A percentile compares a stretch with the other conserved stretches of the same genome.
Conservation (phyloP, 83 land plant genomes). For the Diphasiastrum complanatum region DNA sequence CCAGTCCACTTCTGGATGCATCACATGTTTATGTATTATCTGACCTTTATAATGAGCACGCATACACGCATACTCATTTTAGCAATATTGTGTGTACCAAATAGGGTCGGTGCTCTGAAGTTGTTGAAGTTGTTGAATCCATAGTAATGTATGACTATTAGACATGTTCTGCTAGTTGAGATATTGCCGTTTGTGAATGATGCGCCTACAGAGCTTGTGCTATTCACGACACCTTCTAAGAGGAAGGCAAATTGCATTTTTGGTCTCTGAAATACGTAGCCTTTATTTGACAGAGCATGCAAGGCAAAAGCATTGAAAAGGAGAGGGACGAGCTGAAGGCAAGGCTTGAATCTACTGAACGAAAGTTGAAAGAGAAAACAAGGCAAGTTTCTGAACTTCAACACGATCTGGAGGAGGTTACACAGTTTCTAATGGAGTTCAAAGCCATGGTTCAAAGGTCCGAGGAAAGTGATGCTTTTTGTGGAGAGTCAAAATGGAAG, state of each 20-base stretch:
- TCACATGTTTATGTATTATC: no score
- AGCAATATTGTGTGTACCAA: no score
- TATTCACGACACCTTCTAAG: neutral
- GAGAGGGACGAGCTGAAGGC: conserved; percentile 35
- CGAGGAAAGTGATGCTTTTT: neutral
- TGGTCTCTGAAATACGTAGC: neutral
- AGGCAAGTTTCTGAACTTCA: conserved; percentile 31
- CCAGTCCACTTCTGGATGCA: no score
- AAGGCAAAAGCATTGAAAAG: conserved; percentile 22
- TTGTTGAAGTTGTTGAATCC: no score
- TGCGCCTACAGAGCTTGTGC: no score
- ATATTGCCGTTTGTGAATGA: no score
- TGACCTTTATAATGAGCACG: no score
- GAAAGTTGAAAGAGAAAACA: conserved; percentile 28
- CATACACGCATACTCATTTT: no score
- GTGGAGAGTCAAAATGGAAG: conserved; percentile 5
- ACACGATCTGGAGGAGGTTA: conserved; percentile 37
- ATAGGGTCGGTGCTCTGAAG: no score
- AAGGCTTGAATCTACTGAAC: conserved; percentile 31
- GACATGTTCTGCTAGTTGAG: no score
- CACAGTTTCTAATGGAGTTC: conserved; percentile 31
- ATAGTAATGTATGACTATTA: no score
- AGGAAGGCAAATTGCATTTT: neutral
- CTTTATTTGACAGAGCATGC: conserved; percentile 17
- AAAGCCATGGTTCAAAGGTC: conserved; percentile 32